These are phyloP conservation scores for Epichloe gansuensis DNA, from an alignment of 2,329 filamentous ascomycete genomes.

Conservation along the genomic window DNA sequence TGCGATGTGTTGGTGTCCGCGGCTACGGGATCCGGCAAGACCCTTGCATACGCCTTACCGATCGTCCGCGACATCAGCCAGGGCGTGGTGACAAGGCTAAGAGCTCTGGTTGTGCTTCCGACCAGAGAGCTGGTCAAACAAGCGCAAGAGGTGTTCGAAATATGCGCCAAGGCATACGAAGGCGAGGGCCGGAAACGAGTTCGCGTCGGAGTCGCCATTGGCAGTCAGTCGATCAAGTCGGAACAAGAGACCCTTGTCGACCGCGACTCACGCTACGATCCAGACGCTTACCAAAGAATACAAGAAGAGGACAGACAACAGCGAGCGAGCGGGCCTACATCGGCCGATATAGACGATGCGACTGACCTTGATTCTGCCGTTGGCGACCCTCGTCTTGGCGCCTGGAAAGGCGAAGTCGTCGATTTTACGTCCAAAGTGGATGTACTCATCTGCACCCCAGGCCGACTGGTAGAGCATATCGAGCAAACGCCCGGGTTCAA, in stretches of 20 bases:
- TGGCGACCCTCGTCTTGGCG: slow-evolving; percentile 20
- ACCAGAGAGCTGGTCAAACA: slow-evolving; percentile 86
- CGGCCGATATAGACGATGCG: slow-evolving; percentile 10
- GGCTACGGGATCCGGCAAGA: slow-evolving; percentile 92
- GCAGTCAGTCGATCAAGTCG: slow-evolving; percentile 61
- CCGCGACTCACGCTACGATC: slow-evolving; percentile 48
- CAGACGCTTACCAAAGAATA: slow-evolving; percentile 33
- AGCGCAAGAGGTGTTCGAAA: slow-evolving; percentile 64
- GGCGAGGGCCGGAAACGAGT: slow-evolving; percentile 49
- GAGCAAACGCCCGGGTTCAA: slow-evolving; percentile 72
- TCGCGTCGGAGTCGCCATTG: slow-evolving; percentile 70
- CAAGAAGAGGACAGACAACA: slow-evolving; percentile 11
- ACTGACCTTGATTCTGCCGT: slow-evolving; percentile 11
- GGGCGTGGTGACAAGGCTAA: slow-evolving; percentile 51
- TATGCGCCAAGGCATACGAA: slow-evolving; percentile 54
- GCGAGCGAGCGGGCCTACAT: slow-evolving; percentile 3
- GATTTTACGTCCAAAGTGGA: slow-evolving; percentile 64
- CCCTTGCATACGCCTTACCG: slow-evolving; percentile 78
- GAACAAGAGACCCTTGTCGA: slow-evolving; percentile 41
- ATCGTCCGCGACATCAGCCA: slow-evolving; percentile 66
- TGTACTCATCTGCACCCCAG: slow-evolving; percentile 82
- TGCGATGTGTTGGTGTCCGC: slow-evolving; percentile 86
- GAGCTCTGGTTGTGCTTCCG: slow-evolving; percentile 76
- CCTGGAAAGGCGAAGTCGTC: slow-evolving; percentile 40
- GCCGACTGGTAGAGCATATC: slow-evolving; percentile 82